phyloP scores from a whole-genome alignment of 306 rosid genomes.

The Inga laurina region DNA sequence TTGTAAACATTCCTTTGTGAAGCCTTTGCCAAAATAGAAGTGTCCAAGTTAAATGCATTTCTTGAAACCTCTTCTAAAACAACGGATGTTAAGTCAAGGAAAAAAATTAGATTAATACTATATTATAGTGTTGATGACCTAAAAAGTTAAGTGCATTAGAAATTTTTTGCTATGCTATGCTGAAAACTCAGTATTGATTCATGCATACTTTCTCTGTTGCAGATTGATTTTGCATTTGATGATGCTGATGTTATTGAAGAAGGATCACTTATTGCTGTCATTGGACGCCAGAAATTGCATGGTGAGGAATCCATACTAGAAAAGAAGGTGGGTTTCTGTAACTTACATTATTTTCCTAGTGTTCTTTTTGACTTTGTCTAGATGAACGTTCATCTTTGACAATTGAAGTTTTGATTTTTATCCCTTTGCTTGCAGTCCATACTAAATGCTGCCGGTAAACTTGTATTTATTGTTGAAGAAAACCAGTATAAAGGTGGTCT shows the following conservation, averaged over 20 bases:
- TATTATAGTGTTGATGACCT: conserved; percentile 14
- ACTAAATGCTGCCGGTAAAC: conserved; percentile 58
- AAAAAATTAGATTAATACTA: not conserved
- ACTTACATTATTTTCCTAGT: not conserved
- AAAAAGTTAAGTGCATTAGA: conserved; percentile 15
- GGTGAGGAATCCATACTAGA: conserved; percentile 74
- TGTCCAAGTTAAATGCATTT: not conserved
- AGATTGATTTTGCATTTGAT: conserved; percentile 95
- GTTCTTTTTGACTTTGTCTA: conserved; percentile 27
- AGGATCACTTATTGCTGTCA: conserved; percentile 72
- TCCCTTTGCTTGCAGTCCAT: conserved; percentile 55
- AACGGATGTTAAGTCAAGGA: not conserved
- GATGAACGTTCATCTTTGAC: conserved; percentile 6
- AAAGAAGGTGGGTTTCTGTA: conserved; percentile 58
- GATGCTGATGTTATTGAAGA: conserved; percentile 91
- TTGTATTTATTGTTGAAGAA: conserved; percentile 67
- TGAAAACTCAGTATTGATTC: conserved; percentile 29
- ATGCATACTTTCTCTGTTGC: conserved; percentile 51
- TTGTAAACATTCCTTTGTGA: conserved; percentile 28
- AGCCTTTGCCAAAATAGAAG: conserved; percentile 19
- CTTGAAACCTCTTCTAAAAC: conserved; percentile 2
- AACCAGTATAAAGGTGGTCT: conserved; percentile 70
- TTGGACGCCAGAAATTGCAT: conserved; percentile 62
- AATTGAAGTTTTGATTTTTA: not conserved
- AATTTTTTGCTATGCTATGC: not conserved